These are phyloP conservation scores for Toxoplasma gondii DNA, from an alignment of 169 alveolate genomes.

Conservation along the genomic window DNA sequence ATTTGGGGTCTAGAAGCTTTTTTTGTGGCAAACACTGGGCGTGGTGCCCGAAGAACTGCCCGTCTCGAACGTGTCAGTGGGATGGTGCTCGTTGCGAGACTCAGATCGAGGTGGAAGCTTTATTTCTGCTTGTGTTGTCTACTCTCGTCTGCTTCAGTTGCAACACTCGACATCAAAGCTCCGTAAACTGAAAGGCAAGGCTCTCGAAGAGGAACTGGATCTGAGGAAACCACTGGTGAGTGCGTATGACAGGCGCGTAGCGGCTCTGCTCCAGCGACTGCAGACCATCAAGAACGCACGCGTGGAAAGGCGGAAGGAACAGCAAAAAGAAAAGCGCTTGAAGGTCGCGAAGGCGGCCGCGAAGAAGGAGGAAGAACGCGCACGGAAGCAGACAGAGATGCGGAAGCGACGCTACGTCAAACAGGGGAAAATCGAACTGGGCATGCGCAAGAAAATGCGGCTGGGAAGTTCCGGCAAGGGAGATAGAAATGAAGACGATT, in stretches of 20 bases:
- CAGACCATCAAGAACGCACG: conserved; percentile 64
- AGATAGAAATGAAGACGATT: not conserved
- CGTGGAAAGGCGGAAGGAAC: conserved; percentile 59
- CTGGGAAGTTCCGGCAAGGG: conserved; percentile 36
- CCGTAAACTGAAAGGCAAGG: conserved; percentile 34
- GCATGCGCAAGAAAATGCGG: conserved; percentile 54
- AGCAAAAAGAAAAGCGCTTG: conserved; percentile 62
- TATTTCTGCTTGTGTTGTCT: not conserved
- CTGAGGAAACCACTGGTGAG: conserved; percentile 53
- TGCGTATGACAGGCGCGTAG: conserved; percentile 59
- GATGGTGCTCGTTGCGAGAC: no score
- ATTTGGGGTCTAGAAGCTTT: no score
- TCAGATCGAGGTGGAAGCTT: not conserved
- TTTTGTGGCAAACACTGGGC: no score
- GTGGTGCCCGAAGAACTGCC: no score
- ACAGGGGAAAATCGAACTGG: conserved; percentile 45
- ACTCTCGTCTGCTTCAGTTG: not conserved
- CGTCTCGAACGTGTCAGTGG: no score
- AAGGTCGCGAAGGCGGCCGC: conserved; percentile 55
- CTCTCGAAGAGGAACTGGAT: conserved; percentile 10
- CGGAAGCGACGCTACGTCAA: conserved; percentile 54
- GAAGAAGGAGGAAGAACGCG: conserved; percentile 48
- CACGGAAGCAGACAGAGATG: conserved; percentile 3
- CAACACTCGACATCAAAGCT: conserved; percentile 24
- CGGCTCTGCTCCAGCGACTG: conserved; percentile 51